Evolutionary conservation across 768 basidiomycete genomes (phyloP).

Genomic region (Mycena amicta): DNA sequence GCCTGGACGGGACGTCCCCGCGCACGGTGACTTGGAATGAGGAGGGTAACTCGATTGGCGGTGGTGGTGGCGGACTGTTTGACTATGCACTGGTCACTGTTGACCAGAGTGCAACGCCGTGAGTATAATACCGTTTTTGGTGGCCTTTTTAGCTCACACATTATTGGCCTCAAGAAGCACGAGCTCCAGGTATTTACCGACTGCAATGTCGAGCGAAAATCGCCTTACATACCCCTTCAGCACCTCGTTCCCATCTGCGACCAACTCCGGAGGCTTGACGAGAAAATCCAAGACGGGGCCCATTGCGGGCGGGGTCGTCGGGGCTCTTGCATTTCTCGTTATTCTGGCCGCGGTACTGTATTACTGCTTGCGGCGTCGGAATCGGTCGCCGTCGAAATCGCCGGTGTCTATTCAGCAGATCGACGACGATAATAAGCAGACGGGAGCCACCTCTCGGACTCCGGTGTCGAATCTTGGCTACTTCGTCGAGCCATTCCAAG

Average conservation of each 20-base stretch:
- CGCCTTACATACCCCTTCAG: not conserved
- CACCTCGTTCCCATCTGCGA: not conserved
- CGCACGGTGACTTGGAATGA: not conserved
- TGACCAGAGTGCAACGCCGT: not conserved
- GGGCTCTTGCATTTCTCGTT: not conserved
- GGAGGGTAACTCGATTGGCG: not conserved
- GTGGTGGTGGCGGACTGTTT: not conserved
- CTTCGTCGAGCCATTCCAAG: no score
- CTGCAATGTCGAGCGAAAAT: not conserved
- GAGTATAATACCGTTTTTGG: not conserved
- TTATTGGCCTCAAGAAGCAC: not conserved
- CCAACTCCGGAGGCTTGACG: not conserved
- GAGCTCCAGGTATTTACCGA: not conserved
- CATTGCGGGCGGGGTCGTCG: not conserved
- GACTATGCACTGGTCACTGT: conserved; percentile 1
- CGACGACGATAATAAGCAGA: no score
- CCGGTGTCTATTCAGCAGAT: no score
- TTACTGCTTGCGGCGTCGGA: not conserved
- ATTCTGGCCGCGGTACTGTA: not conserved
- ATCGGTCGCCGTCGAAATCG: not conserved
- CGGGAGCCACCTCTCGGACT: not conserved
- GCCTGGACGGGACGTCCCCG: not conserved
- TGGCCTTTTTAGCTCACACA: not conserved
- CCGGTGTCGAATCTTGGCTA: no score
- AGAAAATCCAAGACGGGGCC: not conserved